phyloP scores from a whole-genome alignment of 129 eudicot genomes.

The Flaveria sonorensis region DNA sequence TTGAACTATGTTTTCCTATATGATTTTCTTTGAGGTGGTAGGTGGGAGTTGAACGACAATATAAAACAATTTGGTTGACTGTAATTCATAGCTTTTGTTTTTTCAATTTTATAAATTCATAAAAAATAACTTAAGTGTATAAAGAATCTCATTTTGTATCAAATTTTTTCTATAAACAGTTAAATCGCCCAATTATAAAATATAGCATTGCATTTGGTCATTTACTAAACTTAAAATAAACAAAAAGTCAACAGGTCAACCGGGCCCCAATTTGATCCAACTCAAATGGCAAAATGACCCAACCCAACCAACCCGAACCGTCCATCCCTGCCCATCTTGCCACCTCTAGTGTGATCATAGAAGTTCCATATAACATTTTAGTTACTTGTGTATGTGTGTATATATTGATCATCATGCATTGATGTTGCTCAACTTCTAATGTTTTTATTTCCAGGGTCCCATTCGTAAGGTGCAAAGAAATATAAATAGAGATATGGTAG shows the following conservation, averaged over 20 bases:
- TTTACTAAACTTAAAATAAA: not conserved
- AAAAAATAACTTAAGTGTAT: not conserved
- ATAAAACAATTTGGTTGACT: no score
- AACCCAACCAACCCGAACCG: not conserved
- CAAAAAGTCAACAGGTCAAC: not conserved
- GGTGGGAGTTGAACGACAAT: no score
- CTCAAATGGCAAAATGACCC: not conserved
- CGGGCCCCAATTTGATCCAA: not conserved
- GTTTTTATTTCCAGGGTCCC: constrained; percentile 10
- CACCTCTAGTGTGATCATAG: constrained; percentile 1
- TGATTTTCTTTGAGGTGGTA: no score
- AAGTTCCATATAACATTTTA: not conserved
- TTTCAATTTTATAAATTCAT: no score
- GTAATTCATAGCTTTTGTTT: no score
- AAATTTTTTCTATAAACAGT: not conserved
- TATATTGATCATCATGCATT: not conserved
- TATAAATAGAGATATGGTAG: not conserved
- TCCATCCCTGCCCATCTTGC: not conserved
- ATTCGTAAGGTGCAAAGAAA: constrained; percentile 5
- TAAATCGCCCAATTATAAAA: not conserved
- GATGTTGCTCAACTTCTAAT: constrained; percentile 23
- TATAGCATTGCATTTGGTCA: not conserved
- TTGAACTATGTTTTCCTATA: not conserved
- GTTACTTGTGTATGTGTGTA: no score
- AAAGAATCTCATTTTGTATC: not conserved